phyloP scores from a whole-genome alignment of 805 yeast genomes.

The Suhomyces emberorum region DNA sequence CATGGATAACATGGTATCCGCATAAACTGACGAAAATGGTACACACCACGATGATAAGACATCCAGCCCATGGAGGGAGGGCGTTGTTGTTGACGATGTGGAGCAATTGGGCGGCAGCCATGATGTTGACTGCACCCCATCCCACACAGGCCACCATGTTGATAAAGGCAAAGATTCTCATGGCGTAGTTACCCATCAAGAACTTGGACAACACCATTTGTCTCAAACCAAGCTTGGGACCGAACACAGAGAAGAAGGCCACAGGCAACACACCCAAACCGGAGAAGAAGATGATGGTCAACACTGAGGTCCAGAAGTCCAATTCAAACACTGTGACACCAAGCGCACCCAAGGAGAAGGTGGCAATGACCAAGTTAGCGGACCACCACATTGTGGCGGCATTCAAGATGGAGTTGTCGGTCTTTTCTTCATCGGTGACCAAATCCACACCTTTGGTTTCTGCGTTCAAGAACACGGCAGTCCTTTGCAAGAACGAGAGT shows the following conservation, averaged over 20 bases:
- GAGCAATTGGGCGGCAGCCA: slow-evolving; percentile 82
- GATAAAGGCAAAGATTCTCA: slow-evolving; percentile 73
- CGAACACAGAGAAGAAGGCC: slow-evolving; percentile 79
- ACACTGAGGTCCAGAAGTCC: slow-evolving; percentile 68
- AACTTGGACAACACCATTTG: slow-evolving; percentile 82
- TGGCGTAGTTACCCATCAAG: slow-evolving; percentile 70
- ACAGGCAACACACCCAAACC: slow-evolving; percentile 73
- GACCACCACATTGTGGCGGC: slow-evolving; percentile 91
- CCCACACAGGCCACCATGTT: slow-evolving; percentile 87
- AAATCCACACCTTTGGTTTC: slow-evolving; percentile 74
- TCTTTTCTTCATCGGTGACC: slow-evolving; percentile 74
- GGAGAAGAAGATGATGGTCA: slow-evolving; percentile 69
- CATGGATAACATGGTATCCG: slow-evolving; percentile 80
- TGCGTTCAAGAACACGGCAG: slow-evolving; percentile 37
- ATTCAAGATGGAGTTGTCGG: slow-evolving; percentile 59
- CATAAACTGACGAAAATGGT: slow-evolving; percentile 76
- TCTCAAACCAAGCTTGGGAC: slow-evolving; percentile 81
- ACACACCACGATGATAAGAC: slow-evolving; percentile 63
- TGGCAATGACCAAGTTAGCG: slow-evolving; percentile 83
- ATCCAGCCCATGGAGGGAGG: slow-evolving; percentile 90
- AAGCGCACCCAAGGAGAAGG: slow-evolving; percentile 70
- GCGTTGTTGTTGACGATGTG: slow-evolving; percentile 65
- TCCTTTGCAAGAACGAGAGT: slow-evolving; percentile 26
- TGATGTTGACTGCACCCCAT: slow-evolving; percentile 92
- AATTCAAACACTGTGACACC: slow-evolving; percentile 60